These are phyloP conservation scores for Fusarium buharicum DNA, from an alignment of 2,329 filamentous ascomycete species.

Conservation along the genomic window DNA sequence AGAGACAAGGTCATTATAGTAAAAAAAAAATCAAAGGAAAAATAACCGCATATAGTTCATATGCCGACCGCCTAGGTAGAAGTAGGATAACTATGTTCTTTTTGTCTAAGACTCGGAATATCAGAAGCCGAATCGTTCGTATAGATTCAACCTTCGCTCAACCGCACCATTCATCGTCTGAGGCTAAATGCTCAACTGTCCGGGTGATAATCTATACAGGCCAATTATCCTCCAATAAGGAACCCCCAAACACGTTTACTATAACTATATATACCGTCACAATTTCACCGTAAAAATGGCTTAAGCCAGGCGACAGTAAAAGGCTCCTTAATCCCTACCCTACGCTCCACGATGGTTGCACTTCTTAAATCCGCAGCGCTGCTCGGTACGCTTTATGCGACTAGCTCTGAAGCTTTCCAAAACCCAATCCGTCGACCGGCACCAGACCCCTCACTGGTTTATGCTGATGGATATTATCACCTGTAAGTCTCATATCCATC, in stretches of 20 bases:
- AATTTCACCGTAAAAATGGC: neutral
- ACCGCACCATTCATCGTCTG: neutral
- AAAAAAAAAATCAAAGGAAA: too few relatives aligned
- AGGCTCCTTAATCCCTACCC: too few relatives aligned
- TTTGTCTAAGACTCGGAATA: neutral
- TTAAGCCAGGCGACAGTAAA: neutral
- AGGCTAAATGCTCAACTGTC: neutral
- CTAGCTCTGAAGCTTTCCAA: conserved; percentile 2
- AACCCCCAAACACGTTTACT: neutral
- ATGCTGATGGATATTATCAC: conserved; percentile 16
- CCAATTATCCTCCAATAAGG: neutral
- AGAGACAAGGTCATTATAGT: too few relatives aligned
- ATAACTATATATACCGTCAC: neutral
- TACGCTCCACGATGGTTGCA: neutral
- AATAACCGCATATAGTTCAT: too few relatives aligned
- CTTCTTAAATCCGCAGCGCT: neutral
- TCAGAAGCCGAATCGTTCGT: neutral
- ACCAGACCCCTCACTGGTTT: conserved; percentile 12
- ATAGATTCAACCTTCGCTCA: neutral
- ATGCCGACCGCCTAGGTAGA: too few relatives aligned
- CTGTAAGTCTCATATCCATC: neutral
- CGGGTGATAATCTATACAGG: neutral
- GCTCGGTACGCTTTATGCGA: neutral
- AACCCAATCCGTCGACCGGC: conserved; percentile 15
- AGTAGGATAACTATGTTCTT: too few relatives aligned